Evolutionary conservation across 2,329 filamentous ascomycete species (phyloP).

Genomic region (Hypoxylon sp.): DNA sequence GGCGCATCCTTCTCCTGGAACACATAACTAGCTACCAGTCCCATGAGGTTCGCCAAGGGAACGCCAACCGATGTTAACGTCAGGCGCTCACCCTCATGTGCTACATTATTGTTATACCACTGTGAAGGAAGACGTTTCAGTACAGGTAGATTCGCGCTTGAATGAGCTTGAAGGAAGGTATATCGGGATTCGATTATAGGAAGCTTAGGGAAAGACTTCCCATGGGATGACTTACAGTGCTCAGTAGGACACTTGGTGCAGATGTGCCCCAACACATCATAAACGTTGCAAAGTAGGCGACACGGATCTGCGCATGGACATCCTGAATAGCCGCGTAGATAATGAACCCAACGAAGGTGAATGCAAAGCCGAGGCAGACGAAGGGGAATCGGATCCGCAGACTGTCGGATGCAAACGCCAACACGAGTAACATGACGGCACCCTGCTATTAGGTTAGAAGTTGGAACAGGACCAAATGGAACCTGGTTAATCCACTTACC

Average conservation of each 20-base stretch:
- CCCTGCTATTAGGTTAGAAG: slow-evolving; percentile 56
- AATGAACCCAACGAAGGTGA: slow-evolving; percentile 83
- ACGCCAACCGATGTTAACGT: slow-evolving; percentile 79
- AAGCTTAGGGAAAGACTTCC: slow-evolving; percentile 7
- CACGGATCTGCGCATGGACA: slow-evolving; percentile 68
- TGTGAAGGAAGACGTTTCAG: slow-evolving; percentile 17
- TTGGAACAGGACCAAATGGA: not conserved
- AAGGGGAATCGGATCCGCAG: slow-evolving; percentile 78
- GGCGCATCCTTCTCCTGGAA: slow-evolving; percentile 73
- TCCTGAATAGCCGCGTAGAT: slow-evolving; percentile 79
- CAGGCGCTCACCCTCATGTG: slow-evolving; percentile 78
- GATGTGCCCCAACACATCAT: slow-evolving; percentile 88
- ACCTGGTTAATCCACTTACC: slow-evolving; percentile 33
- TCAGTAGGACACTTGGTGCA: slow-evolving; percentile 76
- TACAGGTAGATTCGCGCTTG: not conserved
- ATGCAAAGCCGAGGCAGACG: slow-evolving; percentile 77
- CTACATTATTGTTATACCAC: slow-evolving; percentile 88
- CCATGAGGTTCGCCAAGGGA: slow-evolving; percentile 82
- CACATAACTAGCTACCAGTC: slow-evolving; percentile 76
- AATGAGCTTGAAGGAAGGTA: not conserved
- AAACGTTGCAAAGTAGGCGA: slow-evolving; percentile 82
- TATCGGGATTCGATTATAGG: not conserved
- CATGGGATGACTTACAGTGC: slow-evolving; percentile 47
- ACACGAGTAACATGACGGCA: slow-evolving; percentile 76
- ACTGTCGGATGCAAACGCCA: slow-evolving; percentile 78